Base-by-base conservation (phyloP, 371 early-diverging fungal species). In the Mortierella sp. region DNA sequence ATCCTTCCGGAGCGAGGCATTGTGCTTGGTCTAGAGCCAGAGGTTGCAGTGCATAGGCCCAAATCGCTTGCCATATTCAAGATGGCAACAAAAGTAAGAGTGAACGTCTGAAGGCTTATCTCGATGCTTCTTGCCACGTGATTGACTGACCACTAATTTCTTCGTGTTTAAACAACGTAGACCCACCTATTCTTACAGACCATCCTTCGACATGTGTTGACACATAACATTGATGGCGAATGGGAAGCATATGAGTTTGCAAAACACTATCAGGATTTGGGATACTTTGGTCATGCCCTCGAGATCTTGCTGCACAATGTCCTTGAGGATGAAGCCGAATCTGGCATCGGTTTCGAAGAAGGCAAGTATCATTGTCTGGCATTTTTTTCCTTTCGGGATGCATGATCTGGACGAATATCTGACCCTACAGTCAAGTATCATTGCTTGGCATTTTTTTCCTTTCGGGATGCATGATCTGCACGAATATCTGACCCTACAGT, bases 291-390 rank as follows among this genome's bases (percentile, higher is more conserved):
- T 26, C 95, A 95, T 80, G 87, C 92, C 12, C 69, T 97, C 6
- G 97, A 95, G 64, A 87, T 97, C 15, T 72, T 97, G 27, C 72
- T 95, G 28, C 95, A 97, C 69, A 87, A 88, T 12, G 91, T 92
- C 4, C 70, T 94, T 30, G 95, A 94, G 67, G 90, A 90, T 41
- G 95, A 95, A 69, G 89, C 92, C 4, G 86, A 84, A 27, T 69
- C 69, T 7, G 65, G 65, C 15, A 71, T 70, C 21, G 72, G 72
- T 6, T 71, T 65, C 39, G 85, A 72, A 27, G 72, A 83, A 42
- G 80, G 85, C 83, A 72, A 54, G 21, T 26, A 21, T 43, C 23
- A 11, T 2, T n/a, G n/a, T n/a, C n/a, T n/a, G n/a, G n/a, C n/a
- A n/a, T n/a, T n/a, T n/a, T 42, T 21, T 14, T 31, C 5, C 8